Percentiles rank a stretch among this genome's conserved stretches.
Conservation (phyloP, 164 flowering plant species). For the Pachysandra terminalis region DNA sequence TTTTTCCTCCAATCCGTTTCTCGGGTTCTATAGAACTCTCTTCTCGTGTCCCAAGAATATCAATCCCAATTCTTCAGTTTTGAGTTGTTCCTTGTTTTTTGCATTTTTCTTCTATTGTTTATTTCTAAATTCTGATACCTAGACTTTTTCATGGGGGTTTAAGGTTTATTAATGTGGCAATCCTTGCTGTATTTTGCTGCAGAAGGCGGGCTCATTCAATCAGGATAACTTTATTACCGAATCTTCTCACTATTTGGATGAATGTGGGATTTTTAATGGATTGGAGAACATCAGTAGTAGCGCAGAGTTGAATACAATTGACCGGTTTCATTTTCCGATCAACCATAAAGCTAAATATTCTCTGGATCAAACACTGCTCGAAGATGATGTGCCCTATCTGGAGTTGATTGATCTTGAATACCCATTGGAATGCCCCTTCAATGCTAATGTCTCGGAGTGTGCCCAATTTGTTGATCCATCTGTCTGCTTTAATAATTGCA, state of each 20-base stretch:
- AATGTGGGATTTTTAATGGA: conserved; percentile 24
- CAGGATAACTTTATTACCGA: background rate
- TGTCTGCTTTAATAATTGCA: too few species aligned
- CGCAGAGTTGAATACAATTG: conserved; percentile 4
- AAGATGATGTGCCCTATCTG: conserved; percentile 11
- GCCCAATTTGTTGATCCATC: too few species aligned
- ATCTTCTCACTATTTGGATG: conserved; percentile 9
- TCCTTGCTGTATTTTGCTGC: background rate
- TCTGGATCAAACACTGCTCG: conserved; percentile 10
- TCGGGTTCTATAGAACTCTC: background rate
- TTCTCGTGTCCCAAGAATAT: background rate
- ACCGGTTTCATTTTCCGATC: background rate
- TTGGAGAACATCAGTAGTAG: conserved; percentile 25
- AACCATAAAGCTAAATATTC: conserved; percentile 1
- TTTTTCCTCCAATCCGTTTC: background rate
- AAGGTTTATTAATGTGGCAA: conserved; percentile 13
- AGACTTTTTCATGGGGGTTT: background rate
- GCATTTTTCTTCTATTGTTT: too few species aligned
- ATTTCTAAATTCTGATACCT: too few species aligned
- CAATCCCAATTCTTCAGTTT: background rate
- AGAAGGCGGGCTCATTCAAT: background rate
- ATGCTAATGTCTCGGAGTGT: too few species aligned
- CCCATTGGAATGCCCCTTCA: conserved; percentile 14
- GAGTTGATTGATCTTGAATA: conserved; percentile 37
- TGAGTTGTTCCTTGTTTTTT: background rate